Evolutionary conservation across 768 basidiomycete species (phyloP).

Genomic region (Leccinum boreale): DNA sequence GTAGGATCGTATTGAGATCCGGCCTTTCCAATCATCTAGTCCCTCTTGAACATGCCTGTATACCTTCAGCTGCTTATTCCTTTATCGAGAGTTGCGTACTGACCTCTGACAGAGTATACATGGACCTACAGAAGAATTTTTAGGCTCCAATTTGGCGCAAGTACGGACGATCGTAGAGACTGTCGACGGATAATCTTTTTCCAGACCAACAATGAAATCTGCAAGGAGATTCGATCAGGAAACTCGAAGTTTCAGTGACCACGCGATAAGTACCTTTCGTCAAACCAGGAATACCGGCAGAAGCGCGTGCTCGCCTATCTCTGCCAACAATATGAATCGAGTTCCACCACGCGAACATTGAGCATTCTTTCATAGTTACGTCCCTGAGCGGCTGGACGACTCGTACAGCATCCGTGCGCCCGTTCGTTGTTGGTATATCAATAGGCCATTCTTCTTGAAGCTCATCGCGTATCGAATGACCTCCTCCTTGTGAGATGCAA

Average conservation of each 20-base stretch:
- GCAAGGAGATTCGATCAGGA: background rate
- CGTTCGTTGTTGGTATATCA: conserved; percentile 4
- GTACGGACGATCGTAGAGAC: conserved; percentile 82
- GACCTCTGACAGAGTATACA: conserved; percentile 72
- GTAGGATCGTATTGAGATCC: conserved; percentile 66
- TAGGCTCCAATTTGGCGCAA: conserved; percentile 73
- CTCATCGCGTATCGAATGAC: conserved; percentile 67
- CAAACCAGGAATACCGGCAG: conserved; percentile 58
- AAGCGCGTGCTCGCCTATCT: conserved; percentile 42
- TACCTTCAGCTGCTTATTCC: background rate
- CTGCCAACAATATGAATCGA: conserved; percentile 50
- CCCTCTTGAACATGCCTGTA: conserved; percentile 60
- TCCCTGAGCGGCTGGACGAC: conserved; percentile 70
- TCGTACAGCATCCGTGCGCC: conserved; percentile 33
- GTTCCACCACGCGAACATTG: conserved; percentile 75
- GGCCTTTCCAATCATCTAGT: conserved; percentile 69
- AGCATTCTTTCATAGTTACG: conserved; percentile 75
- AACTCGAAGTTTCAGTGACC: background rate
- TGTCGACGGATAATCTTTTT: conserved; percentile 82
- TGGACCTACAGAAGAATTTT: conserved; percentile 42
- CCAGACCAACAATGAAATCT: conserved; percentile 81
- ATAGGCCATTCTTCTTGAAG: conserved; percentile 68
- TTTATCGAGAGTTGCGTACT: background rate
- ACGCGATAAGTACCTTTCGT: conserved; percentile 56
- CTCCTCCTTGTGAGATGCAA: conserved; percentile 72